These are phyloP conservation scores for Termitomyces sp. DNA, from an alignment of 768 basidiomycete species.

Conservation along the genomic window DNA sequence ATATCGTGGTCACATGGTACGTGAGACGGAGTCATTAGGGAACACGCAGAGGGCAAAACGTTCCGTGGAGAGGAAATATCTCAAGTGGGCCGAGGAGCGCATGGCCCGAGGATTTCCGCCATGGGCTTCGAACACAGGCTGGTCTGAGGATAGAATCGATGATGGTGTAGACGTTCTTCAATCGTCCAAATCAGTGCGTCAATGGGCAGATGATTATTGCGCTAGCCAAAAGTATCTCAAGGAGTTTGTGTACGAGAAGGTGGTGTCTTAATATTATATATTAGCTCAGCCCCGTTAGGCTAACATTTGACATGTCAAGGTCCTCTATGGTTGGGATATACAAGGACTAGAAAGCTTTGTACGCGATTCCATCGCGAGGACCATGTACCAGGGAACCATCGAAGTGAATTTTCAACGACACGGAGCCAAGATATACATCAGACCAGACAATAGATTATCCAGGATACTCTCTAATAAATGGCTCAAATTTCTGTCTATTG, in stretches of 20 bases:
- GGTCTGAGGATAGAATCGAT: conserved; percentile 12
- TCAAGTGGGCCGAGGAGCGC: conserved; percentile 41
- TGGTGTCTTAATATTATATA: conserved; percentile 19
- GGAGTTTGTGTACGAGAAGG: conserved; percentile 74
- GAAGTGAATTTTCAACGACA: conserved; percentile 45
- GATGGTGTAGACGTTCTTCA: conserved; percentile 23
- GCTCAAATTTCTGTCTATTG: conserved; percentile 62
- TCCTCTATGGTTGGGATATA: conserved; percentile 45
- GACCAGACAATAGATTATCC: conserved; percentile 63
- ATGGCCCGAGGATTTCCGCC: conserved; percentile 43
- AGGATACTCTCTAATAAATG: conserved; percentile 65
- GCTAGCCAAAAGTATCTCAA: conserved; percentile 64
- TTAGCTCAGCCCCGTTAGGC: not conserved
- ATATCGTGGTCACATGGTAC: conserved; percentile 52
- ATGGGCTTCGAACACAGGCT: conserved; percentile 26
- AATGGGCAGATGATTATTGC: conserved; percentile 86
- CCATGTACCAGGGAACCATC: conserved; percentile 41
- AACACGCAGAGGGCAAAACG: conserved; percentile 29
- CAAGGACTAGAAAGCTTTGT: conserved; percentile 32
- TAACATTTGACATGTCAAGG: conserved; percentile 16
- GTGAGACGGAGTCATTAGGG: conserved; percentile 38
- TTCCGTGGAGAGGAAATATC: conserved; percentile 34
- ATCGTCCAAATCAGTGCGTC: conserved; percentile 57
- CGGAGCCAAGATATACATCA: conserved; percentile 51
- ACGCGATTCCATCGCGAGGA: conserved; percentile 35